Base-by-base conservation (phyloP, 805 yeast species). In the Lipomyces mesembrius region DNA sequence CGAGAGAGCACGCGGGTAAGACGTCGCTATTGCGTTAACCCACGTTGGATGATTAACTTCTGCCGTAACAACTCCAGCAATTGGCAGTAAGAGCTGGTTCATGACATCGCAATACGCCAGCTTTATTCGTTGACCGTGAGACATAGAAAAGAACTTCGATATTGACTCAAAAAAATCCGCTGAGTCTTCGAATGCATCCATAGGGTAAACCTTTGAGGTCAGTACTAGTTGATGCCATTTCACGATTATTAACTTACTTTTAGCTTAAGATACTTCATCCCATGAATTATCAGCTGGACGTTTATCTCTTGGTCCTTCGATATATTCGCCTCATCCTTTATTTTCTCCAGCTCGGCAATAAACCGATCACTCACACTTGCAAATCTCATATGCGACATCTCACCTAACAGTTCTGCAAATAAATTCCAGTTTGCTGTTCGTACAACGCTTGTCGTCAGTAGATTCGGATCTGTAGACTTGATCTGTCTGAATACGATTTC, bases 1-100 rank as follows among this genome's bases (percentile, higher is more conserved):
- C 59, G 79, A 84, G 64, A 75, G 77, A 53, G 82, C 83, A 17
- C 83, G 85, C 17, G 81, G 77, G 75, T 84, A 87, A 14, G 94
- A 85, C 22, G 82, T 79, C 27, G 84, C 84, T 62, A 92, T 85
- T 0, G 97, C 95, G 53, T 87, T 90, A 0, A 88, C 87, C 99
- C 99, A 95, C 0, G 89, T 87, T 2, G 99, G 99, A 76, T 94
- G 97, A 74, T 95, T 94, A 0, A 92, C 93, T 75, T 95, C 99
- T 0, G 97, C 98, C 0, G 97, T 91, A 39, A 93, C 82, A 0
- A 87, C 82, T 8, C 91, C 94, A 0, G 98, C 96, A 29, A 95
- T 77, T 0, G 98, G 96, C 53, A 92, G 79, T 2, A 95, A 78
- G 32, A 95, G 83, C 62, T 86, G 88, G 64, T 89, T 84, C 52